Conservation (phyloP, 306 rosid species). For the Casuarina cunninghamiana region DNA sequence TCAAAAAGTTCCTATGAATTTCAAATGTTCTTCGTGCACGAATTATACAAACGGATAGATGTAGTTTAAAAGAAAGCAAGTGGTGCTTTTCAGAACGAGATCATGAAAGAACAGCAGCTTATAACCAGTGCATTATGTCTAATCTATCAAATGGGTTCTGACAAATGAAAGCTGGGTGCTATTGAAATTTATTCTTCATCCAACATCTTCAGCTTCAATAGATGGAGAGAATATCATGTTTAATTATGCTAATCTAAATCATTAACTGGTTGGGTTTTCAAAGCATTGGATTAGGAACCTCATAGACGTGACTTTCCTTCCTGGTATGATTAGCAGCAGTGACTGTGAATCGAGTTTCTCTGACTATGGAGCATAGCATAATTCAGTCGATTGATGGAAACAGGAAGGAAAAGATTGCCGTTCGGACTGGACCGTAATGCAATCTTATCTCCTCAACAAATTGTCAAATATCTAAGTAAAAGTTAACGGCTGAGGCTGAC, state of each 20-base stretch:
- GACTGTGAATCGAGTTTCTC: too few relatives aligned
- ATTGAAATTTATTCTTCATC: background rate
- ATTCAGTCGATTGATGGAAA: background rate
- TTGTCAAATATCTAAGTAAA: conserved; percentile 11
- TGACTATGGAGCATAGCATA: too few relatives aligned
- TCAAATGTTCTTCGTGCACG: background rate
- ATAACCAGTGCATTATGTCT: background rate
- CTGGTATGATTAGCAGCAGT: too few relatives aligned
- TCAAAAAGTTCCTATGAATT: background rate
- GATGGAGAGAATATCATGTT: too few relatives aligned
- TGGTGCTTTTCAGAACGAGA: background rate
- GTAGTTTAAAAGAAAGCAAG: background rate
- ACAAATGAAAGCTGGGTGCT: background rate
- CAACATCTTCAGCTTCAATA: too few relatives aligned
- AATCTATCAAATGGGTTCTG: background rate
- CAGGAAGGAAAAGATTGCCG: conserved; percentile 5
- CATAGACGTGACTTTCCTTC: background rate
- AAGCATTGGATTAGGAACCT: too few relatives aligned
- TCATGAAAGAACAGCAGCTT: background rate
- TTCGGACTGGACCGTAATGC: conserved; percentile 26
- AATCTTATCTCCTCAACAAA: conserved; percentile 15
- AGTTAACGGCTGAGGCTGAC: conserved; percentile 32
- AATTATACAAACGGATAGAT: background rate
- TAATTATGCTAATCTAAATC: too few relatives aligned
- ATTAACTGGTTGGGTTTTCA: too few relatives aligned